Evolutionary conservation across 2,329 filamentous ascomycete genomes (phyloP).

Genomic region (Fusarium acutatum): DNA sequence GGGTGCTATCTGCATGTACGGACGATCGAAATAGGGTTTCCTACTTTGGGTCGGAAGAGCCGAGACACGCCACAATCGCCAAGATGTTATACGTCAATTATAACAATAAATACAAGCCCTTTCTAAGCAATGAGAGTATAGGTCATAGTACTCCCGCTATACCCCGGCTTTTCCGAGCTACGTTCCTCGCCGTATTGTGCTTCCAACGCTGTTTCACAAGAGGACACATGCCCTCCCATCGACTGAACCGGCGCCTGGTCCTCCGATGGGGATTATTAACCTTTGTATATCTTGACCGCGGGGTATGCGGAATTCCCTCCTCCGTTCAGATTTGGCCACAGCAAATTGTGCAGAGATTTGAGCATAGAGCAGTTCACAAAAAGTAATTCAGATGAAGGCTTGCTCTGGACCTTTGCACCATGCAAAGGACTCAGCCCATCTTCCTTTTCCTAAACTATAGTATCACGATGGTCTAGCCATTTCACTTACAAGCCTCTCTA

Average conservation of each 20-base stretch:
- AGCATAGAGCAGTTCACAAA: too few relatives aligned
- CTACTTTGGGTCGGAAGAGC: background rate
- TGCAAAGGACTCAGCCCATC: accelerated
- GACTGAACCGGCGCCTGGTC: background rate
- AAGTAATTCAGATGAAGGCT: accelerated
- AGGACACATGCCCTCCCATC: too few relatives aligned
- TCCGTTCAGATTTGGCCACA: accelerated
- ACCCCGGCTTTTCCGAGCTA: background rate
- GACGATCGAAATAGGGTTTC: accelerated
- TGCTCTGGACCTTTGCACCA: accelerated
- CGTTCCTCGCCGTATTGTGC: accelerated
- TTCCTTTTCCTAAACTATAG: accelerated
- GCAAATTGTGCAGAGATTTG: background rate
- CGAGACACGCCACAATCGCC: accelerated
- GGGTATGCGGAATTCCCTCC: background rate
- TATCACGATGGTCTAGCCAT: accelerated
- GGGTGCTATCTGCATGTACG: accelerated
- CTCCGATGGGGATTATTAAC: accelerated
- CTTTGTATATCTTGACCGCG: accelerated
- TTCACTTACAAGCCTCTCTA: accelerated
- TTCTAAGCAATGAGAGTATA: accelerated
- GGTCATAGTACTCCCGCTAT: accelerated
- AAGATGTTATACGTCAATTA: background rate
- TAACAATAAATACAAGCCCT: background rate
- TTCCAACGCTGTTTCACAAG: accelerated